A percentile compares a stretch with the other conserved stretches of the same genome.
Evolutionary conservation across 106 monocot species (phyloP).

Genomic region (Dendrobium catenatum): DNA sequence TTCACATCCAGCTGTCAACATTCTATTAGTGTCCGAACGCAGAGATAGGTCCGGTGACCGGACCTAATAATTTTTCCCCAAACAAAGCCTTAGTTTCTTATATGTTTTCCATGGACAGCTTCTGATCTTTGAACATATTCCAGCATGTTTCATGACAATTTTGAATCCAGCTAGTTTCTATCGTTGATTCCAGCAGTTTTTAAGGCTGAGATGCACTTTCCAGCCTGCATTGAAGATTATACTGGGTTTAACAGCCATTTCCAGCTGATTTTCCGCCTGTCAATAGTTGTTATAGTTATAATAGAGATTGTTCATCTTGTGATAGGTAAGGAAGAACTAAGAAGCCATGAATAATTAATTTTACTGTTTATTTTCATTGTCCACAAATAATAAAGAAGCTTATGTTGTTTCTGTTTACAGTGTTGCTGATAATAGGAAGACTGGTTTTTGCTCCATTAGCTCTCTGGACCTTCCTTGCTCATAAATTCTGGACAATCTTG

Average conservation of each 20-base stretch:
- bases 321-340: background rate
- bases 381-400: too few relatives aligned
- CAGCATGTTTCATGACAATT: conserved; percentile 4
- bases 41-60: too few relatives aligned
- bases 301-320: conserved; percentile 1
- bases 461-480: conserved; percentile 24
- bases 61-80: too few relatives aligned
- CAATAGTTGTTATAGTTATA: background rate
- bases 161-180: background rate
- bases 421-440: conserved; percentile 7
- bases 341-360: background rate
- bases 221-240: conserved; percentile 7
- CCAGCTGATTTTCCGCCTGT: background rate
- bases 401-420: background rate
- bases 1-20: too few relatives aligned
- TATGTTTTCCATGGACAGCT: background rate
- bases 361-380: background rate
- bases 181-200: background rate
- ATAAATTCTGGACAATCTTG: conserved; percentile 13
- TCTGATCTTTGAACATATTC: background rate
- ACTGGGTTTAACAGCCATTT: background rate
- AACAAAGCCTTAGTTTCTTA: too few relatives aligned
- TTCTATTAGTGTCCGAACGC: too few relatives aligned
- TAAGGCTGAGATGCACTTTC: conserved; percentile 7
- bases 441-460: conserved; percentile 22